Base-by-base conservation (phyloP, 768 basidiomycete genomes). In the Rhodotorula diobovata region DNA sequence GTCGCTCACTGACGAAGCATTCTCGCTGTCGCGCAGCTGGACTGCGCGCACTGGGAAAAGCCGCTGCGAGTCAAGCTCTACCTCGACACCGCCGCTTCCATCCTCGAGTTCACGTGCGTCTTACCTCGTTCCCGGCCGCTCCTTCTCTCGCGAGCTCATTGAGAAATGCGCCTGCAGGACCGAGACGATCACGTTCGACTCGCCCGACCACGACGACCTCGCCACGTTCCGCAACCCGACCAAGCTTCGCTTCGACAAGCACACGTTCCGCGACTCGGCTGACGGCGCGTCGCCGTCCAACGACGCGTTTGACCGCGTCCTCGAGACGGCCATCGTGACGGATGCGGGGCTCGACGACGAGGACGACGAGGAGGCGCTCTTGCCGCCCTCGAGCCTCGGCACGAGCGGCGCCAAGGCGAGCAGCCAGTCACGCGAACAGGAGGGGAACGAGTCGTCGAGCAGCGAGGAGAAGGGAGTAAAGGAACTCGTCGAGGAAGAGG, bases 231-330 rank as follows among this genome's bases (percentile, higher is more conserved):
- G n/a, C 14, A 23, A 50, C 37, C 70, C 65, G 16, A 28, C 65
- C 11, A 46, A 66, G 48, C 55, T 71, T 28, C 65, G 65, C 34
- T 71, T 71, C 65, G 66, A 55, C 39, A 11, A n/a, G 4, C 12
- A 12, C 6, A 53, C 61, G 7, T 71, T 71, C 56, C 65, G 61
- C 45, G 70, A 71, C 60, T 51, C 61, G 15, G 6, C 39, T 20
- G 15, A 7, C 15, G 30, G 11, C 20, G 0, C 48, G 6, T 18
- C n/a, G 0, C 55, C 63, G 2, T 41, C 43, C 37, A 65, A 43
- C 46, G 56, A 41, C 9, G 61, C 56, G 12, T 67, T 71, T 61
- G 28, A 18, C 4, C 9, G 43, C 32, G 61, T 63, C 6, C 46
- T 71, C 30, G 34, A 46, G n/a, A 11, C 16, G 1, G 61, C 65